Evolutionary conservation across 2,329 filamentous ascomycete species (phyloP).

Genomic region (Dothistroma pini): DNA sequence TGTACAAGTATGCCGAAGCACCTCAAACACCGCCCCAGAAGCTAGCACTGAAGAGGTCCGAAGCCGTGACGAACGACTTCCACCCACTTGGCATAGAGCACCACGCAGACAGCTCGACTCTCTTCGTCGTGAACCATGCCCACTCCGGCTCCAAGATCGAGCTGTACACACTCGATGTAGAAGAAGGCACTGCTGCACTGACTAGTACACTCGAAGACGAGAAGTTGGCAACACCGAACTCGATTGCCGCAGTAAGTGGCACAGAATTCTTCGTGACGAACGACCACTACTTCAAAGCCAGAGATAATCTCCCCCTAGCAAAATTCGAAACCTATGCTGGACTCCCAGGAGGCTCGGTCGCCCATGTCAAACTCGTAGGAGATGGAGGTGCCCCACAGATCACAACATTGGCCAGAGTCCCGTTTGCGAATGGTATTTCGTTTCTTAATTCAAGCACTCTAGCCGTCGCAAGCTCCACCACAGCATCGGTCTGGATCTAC

Average conservation of each 20-base stretch:
- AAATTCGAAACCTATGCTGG: constrained; percentile 40
- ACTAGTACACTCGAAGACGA: constrained; percentile 34
- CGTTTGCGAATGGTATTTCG: constrained; percentile 43
- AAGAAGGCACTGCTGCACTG: constrained; percentile 28
- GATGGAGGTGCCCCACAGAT: constrained; percentile 9
- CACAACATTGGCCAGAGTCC: constrained; percentile 32
- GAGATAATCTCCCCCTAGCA: constrained; percentile 28
- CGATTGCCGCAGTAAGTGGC: constrained; percentile 35
- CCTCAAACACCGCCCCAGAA: constrained; percentile 23
- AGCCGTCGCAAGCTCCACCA: constrained; percentile 39
- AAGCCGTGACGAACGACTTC: constrained; percentile 31
- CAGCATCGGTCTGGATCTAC: constrained; percentile 38
- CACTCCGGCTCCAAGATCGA: constrained; percentile 34
- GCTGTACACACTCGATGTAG: constrained; percentile 34
- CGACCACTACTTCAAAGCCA: constrained; percentile 39
- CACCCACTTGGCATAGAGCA: constrained; percentile 44
- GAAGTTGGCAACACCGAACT: constrained; percentile 37
- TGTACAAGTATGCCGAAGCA: constrained; percentile 38
- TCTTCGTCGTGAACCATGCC: constrained; percentile 43
- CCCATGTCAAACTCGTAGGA: constrained; percentile 33
- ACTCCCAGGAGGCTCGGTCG: constrained; percentile 37
- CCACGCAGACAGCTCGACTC: constrained; percentile 33
- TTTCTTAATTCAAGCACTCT: constrained; percentile 37
- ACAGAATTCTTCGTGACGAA: constrained; percentile 41
- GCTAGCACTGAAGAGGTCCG: constrained; percentile 30